Evolutionary conservation across 2,329 filamentous ascomycete genomes (phyloP).

Genomic region (Monosporascus sp.): DNA sequence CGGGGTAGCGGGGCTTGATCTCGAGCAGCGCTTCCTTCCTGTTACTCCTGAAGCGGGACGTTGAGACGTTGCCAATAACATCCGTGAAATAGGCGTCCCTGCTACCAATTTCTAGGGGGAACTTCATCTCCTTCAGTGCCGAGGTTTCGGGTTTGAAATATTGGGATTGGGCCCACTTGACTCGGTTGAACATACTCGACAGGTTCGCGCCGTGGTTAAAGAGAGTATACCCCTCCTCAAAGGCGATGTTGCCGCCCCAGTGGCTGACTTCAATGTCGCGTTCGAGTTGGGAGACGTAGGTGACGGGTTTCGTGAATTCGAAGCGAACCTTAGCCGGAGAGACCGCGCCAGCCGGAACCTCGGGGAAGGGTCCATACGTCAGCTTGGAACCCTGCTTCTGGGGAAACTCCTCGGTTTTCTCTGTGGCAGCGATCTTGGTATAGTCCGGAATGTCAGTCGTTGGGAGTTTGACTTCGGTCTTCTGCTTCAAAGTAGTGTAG

Average conservation of each 20-base stretch:
- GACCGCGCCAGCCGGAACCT: conserved; percentile 70
- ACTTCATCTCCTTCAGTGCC: conserved; percentile 75
- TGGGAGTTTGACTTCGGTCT: conserved; percentile 91
- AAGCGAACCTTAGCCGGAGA: conserved; percentile 78
- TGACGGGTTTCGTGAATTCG: conserved; percentile 90
- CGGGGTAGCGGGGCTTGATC: conserved; percentile 88
- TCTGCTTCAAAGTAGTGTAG: conserved; percentile 86
- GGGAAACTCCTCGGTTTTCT: conserved; percentile 58
- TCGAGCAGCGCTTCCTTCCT: conserved; percentile 78
- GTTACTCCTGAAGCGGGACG: conserved; percentile 76
- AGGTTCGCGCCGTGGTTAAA: conserved; percentile 81
- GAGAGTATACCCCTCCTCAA: conserved; percentile 89
- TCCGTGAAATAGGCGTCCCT: conserved; percentile 91
- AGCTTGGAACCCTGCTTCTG: conserved; percentile 80
- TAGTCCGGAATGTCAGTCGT: conserved; percentile 77
- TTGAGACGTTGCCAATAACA: conserved; percentile 94
- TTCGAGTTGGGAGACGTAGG: conserved; percentile 72
- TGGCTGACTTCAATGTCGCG: conserved; percentile 93
- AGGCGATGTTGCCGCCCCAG: conserved; percentile 95
- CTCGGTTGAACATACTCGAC: conserved; percentile 65
- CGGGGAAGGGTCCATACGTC: conserved; percentile 84
- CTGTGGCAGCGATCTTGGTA: conserved; percentile 64
- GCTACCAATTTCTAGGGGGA: conserved; percentile 75
- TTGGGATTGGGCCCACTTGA: conserved; percentile 66
- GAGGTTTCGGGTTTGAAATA: conserved; percentile 74